phyloP scores from a whole-genome alignment of 148 eudicot genomes.

The Camellia japonica region DNA sequence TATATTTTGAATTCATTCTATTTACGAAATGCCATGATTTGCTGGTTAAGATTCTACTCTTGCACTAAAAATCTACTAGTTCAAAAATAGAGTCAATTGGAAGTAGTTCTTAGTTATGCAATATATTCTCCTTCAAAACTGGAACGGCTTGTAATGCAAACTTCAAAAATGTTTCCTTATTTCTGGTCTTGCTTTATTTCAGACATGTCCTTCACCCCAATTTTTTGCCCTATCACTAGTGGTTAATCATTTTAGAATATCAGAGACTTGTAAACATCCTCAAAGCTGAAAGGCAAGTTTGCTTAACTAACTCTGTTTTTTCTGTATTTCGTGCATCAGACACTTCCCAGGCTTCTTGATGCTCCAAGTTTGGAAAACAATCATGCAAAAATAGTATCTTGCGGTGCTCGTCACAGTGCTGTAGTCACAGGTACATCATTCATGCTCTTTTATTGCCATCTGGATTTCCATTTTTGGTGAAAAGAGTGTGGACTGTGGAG shows the following conservation, averaged over 20 bases:
- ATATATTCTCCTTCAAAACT: not conserved
- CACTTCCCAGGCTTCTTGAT: conserved; percentile 80
- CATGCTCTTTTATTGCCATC: not conserved
- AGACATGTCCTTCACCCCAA: too few species aligned
- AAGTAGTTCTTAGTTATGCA: not conserved
- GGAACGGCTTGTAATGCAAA: not conserved
- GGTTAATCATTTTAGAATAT: not conserved
- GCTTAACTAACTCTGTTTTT: not conserved
- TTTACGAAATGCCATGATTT: not conserved
- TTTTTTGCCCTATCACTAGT: too few species aligned
- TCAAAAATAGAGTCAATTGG: not conserved
- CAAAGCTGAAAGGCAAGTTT: not conserved
- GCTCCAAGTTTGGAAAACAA: conserved; percentile 72
- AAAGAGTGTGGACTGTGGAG: too few species aligned
- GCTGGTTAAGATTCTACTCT: not conserved
- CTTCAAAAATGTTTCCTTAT: not conserved
- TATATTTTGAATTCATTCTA: conserved; percentile 17
- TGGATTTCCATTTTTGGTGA: not conserved
- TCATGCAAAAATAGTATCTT: conserved; percentile 66
- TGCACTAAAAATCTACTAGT: not conserved
- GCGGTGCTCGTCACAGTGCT: conserved; percentile 98
- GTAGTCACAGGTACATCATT: conserved; percentile 64
- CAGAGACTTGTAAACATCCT: not conserved
- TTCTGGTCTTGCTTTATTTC: conserved; percentile 3
- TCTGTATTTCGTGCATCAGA: conserved; percentile 36